Percentiles rank a stretch among this genome's conserved stretches.
Evolutionary conservation across 306 rosid genomes (phyloP).

Genomic region (Malus orientalis): DNA sequence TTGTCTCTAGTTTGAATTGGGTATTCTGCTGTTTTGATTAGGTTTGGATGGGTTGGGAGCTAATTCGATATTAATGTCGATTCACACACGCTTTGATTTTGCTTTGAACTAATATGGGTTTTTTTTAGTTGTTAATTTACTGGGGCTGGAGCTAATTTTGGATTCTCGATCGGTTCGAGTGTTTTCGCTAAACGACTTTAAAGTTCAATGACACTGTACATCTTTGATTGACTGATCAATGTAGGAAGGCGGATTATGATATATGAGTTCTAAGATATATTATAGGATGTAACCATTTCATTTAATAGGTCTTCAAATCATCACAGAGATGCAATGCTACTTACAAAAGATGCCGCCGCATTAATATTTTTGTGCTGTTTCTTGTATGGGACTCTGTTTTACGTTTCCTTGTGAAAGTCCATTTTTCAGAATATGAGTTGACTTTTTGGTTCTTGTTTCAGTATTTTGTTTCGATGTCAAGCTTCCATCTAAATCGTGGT

Average conservation of each 20-base stretch:
- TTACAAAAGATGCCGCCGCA: neutral
- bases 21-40: no score
- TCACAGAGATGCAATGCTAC: neutral
- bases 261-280: neutral
- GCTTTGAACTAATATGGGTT: neutral
- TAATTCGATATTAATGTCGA: no score
- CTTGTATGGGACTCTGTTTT: neutral
- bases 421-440: no score
- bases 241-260: neutral
- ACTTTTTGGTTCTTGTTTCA: no score
- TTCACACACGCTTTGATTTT: neutral
- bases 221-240: neutral
- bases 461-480: no score
- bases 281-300: neutral
- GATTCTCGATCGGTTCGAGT: neutral
- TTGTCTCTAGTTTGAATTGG: no score
- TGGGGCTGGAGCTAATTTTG: neutral
- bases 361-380: neutral
- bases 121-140: neutral
- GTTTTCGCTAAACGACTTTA: neutral
- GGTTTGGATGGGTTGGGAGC: no score
- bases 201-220: neutral
- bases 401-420: neutral
- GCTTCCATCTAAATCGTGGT: no score
- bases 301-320: neutral